Evolutionary conservation across 768 basidiomycete species (phyloP).

Genomic region (Auricularia sp.): DNA sequence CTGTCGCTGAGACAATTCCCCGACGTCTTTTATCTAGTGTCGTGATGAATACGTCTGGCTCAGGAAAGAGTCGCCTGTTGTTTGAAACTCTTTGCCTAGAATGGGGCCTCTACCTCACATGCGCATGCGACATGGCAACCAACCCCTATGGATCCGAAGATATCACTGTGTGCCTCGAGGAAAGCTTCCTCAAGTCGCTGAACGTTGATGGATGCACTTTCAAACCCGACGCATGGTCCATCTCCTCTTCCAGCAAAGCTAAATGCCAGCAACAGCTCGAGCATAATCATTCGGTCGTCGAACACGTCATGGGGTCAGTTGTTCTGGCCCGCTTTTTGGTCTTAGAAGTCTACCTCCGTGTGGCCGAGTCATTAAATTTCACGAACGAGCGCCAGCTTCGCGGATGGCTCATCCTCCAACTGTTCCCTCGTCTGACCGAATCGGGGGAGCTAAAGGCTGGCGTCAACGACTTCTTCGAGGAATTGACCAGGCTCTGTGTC

Average conservation of each 20-base stretch:
- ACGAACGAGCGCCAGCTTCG: neutral
- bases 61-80: neutral
- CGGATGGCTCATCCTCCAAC: neutral
- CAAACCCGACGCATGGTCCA: neutral
- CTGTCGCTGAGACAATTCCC: too few relatives aligned
- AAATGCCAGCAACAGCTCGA: neutral
- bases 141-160: neutral
- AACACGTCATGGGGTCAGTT: neutral
- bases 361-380: neutral
- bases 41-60: neutral
- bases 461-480: neutral
- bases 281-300: neutral
- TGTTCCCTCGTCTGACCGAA: neutral
- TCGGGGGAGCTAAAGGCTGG: neutral
- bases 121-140: neutral
- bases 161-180: neutral
- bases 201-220: neutral
- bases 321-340: neutral
- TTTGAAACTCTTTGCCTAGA: neutral
- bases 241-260: neutral
- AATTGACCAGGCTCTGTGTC: neutral
- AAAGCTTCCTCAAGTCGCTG: neutral
- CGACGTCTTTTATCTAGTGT: neutral
- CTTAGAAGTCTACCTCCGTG: neutral
- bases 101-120: neutral